These are phyloP conservation scores for Scheffersomyces lignosus DNA, from an alignment of 805 yeast genomes.

Conservation along the genomic window DNA sequence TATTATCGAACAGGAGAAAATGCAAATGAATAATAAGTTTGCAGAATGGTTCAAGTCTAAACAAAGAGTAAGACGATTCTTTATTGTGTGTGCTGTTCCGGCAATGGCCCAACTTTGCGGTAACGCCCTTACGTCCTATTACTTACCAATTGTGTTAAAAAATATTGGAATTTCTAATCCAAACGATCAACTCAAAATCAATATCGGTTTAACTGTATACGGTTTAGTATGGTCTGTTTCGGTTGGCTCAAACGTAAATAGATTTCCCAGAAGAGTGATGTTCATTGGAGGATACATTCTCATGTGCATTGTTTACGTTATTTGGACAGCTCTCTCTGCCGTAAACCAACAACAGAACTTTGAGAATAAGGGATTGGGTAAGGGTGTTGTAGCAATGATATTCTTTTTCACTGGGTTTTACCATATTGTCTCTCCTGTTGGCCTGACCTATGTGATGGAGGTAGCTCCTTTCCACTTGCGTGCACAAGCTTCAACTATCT, in stretches of 20 bases:
- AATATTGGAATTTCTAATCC: not conserved
- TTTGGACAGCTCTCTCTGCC: constrained; percentile 29
- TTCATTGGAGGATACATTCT: constrained; percentile 24
- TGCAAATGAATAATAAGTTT: not conserved
- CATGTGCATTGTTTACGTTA: constrained; percentile 25
- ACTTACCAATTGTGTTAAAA: constrained; percentile 3
- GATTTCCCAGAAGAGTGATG: constrained; percentile 30
- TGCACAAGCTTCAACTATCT: constrained; percentile 5
- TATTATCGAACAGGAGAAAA: constrained; percentile 4
- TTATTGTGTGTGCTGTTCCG: not conserved
- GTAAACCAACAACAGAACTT: constrained; percentile 17
- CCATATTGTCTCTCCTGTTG: constrained; percentile 14
- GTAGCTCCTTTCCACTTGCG: constrained; percentile 1
- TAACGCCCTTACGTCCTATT: constrained; percentile 6
- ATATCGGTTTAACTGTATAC: constrained; percentile 34
- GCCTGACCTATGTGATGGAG: constrained; percentile 5
- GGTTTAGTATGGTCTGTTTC: constrained; percentile 32
- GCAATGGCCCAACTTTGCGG: constrained; percentile 4
- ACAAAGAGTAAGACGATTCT: constrained; percentile 1
- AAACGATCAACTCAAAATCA: constrained; percentile 5
- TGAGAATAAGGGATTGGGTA: constrained; percentile 12
- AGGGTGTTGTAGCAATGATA: constrained; percentile 25
- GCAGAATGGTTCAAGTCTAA: constrained; percentile 1
- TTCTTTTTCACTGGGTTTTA: constrained; percentile 22
- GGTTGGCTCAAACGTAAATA: constrained; percentile 18